A percentile compares a stretch with the other conserved stretches of the same genome.
These are phyloP conservation scores for Annulohypoxylon truncatum DNA, from an alignment of 2,329 filamentous ascomycete species.

Conservation along the genomic window DNA sequence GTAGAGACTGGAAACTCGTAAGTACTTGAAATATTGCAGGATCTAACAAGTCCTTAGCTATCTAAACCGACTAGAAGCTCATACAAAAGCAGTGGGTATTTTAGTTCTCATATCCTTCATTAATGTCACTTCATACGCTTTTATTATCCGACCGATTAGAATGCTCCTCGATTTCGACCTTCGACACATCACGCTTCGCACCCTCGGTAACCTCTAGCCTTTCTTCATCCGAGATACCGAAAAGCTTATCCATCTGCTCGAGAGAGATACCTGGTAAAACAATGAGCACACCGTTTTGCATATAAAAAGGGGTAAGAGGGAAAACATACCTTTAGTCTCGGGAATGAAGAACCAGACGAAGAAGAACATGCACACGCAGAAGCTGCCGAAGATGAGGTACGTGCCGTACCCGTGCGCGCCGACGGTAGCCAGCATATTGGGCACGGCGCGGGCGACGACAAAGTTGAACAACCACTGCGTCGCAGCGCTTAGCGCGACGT, in stretches of 20 bases:
- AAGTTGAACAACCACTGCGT: constrained; percentile 76
- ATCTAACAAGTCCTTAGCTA: background rate
- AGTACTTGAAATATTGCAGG: constrained; percentile 1
- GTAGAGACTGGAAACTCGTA: no score
- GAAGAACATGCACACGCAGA: constrained; percentile 70
- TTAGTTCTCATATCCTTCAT: constrained; percentile 2
- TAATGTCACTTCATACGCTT: constrained; percentile 25
- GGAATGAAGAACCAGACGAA: constrained; percentile 70
- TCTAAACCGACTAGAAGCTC: background rate
- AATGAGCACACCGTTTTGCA: background rate
- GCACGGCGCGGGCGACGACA: constrained; percentile 71
- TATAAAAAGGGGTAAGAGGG: background rate
- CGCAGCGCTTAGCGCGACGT: constrained; percentile 70
- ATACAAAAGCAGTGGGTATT: constrained; percentile 18
- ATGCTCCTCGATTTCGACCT: constrained; percentile 41
- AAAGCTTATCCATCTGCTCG: constrained; percentile 70
- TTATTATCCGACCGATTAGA: constrained; percentile 26
- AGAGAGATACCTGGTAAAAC: constrained; percentile 64
- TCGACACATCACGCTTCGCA: constrained; percentile 35
- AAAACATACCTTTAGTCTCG: constrained; percentile 50
- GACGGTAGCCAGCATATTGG: constrained; percentile 69
- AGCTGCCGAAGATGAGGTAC: constrained; percentile 72
- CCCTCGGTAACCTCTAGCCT: constrained; percentile 32
- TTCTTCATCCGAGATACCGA: constrained; percentile 53
- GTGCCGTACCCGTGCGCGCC: constrained; percentile 58